These are phyloP conservation scores for Apiospora sp. DNA, from an alignment of 2,329 filamentous ascomycete species.

Conservation along the genomic window DNA sequence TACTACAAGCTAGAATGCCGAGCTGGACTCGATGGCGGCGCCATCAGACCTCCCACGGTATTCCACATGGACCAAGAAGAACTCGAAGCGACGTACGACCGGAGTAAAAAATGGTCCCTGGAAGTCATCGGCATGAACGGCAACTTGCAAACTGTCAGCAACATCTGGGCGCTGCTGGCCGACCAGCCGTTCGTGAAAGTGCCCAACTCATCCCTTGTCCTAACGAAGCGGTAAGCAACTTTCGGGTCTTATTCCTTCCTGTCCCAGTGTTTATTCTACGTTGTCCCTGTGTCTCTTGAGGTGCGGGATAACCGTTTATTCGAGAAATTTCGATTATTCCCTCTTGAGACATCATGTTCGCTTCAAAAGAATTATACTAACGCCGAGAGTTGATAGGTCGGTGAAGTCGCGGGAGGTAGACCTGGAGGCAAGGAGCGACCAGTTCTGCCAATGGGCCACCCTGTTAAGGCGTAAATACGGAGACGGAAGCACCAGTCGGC, in stretches of 20 bases:
- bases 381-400: too few species aligned
- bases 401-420: conserved; percentile 35
- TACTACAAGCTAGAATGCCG: neutral
- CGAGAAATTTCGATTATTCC: too few species aligned
- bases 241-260: too few species aligned
- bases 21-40: too few species aligned
- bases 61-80: neutral
- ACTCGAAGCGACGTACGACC: neutral
- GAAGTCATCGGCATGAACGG: conserved; percentile 50
- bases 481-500: conserved; percentile 38
- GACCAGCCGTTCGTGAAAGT: conserved; percentile 45
- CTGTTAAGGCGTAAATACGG: conserved; percentile 39
- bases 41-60: neutral
- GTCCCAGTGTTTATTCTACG: too few species aligned
- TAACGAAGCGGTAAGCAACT: conserved; percentile 51
- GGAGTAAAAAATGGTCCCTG: neutral
- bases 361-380: too few species aligned
- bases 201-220: conserved; percentile 46
- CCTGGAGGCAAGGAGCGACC: conserved; percentile 26
- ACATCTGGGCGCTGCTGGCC: conserved; percentile 46
- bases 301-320: too few species aligned
- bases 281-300: too few species aligned
- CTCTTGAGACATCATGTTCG: too few species aligned
- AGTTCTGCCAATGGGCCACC: conserved; percentile 41
- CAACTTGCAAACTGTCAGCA: conserved; percentile 39